These are phyloP conservation scores for Lumnitzera racemosa DNA, from an alignment of 345 rosid species.

Conservation along the genomic window DNA sequence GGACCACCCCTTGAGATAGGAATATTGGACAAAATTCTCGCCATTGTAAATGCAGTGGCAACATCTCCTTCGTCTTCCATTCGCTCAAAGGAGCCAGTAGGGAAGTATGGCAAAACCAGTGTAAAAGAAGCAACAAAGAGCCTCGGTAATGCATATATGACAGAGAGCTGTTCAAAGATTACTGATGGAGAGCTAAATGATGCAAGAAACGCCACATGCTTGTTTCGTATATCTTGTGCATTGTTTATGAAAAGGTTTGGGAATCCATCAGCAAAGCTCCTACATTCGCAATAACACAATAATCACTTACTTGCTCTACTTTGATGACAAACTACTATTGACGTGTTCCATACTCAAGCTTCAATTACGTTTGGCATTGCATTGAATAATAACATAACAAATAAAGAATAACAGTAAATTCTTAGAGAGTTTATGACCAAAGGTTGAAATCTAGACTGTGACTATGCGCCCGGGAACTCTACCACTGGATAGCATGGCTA, in stretches of 20 bases:
- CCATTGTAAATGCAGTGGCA: constrained; percentile 98
- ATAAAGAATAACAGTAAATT: too few species aligned
- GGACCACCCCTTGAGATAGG: constrained; percentile 99
- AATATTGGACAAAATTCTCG: constrained; percentile 86
- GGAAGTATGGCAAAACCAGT: constrained; percentile 90
- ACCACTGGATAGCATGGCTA: too few species aligned
- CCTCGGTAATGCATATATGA: constrained; percentile 87
- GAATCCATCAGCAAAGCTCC: constrained; percentile 95
- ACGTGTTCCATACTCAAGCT: neutral
- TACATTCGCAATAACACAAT: constrained; percentile 20
- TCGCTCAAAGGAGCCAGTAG: constrained; percentile 95
- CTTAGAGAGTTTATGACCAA: too few species aligned
- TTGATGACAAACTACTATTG: neutral
- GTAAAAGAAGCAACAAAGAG: constrained; percentile 91
- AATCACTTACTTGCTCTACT: constrained; percentile 2
- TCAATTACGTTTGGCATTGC: neutral
- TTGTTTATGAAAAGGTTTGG: constrained; percentile 89
- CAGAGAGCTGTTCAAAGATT: constrained; percentile 93
- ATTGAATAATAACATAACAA: too few species aligned
- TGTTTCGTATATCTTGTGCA: constrained; percentile 87
- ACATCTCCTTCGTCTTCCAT: constrained; percentile 99
- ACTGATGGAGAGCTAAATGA: constrained; percentile 90
- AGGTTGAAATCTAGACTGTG: too few species aligned
- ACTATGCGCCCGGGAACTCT: too few species aligned
- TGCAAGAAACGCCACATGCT: constrained; percentile 92